Conservation (phyloP, 2,329 filamentous ascomycete species). For the Alternaria burnsii region DNA sequence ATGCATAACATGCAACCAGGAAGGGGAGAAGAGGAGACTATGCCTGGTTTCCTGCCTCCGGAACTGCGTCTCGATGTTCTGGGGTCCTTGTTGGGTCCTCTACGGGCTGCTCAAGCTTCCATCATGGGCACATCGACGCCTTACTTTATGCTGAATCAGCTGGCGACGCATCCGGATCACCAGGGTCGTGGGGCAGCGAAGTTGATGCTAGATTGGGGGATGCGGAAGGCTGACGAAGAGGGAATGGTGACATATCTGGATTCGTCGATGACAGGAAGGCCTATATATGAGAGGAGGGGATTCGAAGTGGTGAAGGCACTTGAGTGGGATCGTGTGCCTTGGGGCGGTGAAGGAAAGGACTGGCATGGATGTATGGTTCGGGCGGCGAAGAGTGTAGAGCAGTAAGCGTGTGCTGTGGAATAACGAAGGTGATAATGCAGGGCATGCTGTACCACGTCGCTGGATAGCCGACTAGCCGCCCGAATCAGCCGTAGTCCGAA, state of each 20-base stretch:
- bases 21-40: slow-evolving; percentile 30
- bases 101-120: slow-evolving; percentile 31
- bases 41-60: slow-evolving; percentile 76
- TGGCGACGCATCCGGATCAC: slow-evolving; percentile 51
- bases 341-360: slow-evolving; percentile 41
- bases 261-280: slow-evolving; percentile 47
- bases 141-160: slow-evolving; percentile 41
- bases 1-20: slow-evolving; percentile 23
- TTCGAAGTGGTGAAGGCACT: slow-evolving; percentile 31
- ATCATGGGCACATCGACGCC: slow-evolving; percentile 35
- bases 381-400: neutral
- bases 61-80: slow-evolving; percentile 56
- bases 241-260: slow-evolving; percentile 53
- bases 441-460: slow-evolving; percentile 3
- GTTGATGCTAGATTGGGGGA: slow-evolving; percentile 51
- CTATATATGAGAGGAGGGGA: slow-evolving; percentile 50
- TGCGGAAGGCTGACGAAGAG: slow-evolving; percentile 51
- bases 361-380: slow-evolving; percentile 44
- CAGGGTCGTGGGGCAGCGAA: slow-evolving; percentile 52
- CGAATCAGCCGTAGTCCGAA: slow-evolving; percentile 5
- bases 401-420: neutral
- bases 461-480: slow-evolving; percentile 15
- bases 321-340: slow-evolving; percentile 37
- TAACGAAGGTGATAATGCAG: neutral
- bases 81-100: slow-evolving; percentile 33